Evolutionary conservation across 495 filamentous ascomycete species (phyloP).

Genomic region (Letharia columbiana): DNA sequence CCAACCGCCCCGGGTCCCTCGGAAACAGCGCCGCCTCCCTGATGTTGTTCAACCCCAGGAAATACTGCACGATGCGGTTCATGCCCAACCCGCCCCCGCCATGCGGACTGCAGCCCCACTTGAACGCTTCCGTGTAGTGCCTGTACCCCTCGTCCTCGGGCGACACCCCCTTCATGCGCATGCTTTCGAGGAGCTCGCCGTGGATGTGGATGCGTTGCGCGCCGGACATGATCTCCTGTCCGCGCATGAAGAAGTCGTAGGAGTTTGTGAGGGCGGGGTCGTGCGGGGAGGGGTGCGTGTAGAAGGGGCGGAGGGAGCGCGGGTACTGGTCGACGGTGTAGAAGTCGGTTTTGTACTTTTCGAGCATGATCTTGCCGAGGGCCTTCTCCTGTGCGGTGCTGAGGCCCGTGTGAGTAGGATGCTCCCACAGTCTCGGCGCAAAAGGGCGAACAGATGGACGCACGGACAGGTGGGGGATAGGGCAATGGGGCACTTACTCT

Average conservation of each 20-base stretch:
- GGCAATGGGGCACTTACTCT: conserved; percentile 36
- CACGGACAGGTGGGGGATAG: not conserved
- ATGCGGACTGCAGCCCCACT: conserved; percentile 69
- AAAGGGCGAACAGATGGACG: not conserved
- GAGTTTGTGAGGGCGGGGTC: conserved; percentile 66
- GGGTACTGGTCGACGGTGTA: conserved; percentile 91
- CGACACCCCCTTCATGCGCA: conserved; percentile 65
- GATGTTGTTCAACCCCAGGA: conserved; percentile 73
- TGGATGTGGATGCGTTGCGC: conserved; percentile 79
- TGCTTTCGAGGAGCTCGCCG: conserved; percentile 56
- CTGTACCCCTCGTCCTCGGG: conserved; percentile 65
- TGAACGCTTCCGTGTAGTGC: conserved; percentile 78
- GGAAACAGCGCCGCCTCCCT: conserved; percentile 72
- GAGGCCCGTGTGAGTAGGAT: conserved; percentile 18
- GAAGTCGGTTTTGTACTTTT: conserved; percentile 84
- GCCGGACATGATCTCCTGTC: conserved; percentile 81
- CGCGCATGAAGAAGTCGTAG: conserved; percentile 92
- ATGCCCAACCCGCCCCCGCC: conserved; percentile 81
- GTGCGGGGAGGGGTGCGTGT: conserved; percentile 69
- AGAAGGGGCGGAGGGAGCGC: conserved; percentile 76
- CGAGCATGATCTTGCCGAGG: conserved; percentile 72
- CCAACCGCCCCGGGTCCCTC: conserved; percentile 73
- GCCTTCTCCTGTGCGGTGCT: conserved; percentile 80
- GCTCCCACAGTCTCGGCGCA: not conserved
- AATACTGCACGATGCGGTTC: conserved; percentile 85